Evolutionary conservation across 169 alveolate genomes (phyloP), one percentile per base, ranked within the genome.

Genomic region (Plasmodium vivax): DNA sequence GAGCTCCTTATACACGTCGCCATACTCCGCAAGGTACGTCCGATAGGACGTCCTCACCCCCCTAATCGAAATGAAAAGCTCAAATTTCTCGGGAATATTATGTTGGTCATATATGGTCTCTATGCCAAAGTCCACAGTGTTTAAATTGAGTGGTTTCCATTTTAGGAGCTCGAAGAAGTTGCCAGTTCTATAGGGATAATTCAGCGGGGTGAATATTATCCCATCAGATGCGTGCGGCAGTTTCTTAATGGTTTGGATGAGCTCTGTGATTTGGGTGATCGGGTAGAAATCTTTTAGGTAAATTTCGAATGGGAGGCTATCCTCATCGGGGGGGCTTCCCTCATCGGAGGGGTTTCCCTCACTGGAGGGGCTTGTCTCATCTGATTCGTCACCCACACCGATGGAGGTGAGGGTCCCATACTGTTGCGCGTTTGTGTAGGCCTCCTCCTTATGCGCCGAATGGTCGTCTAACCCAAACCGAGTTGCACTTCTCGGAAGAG

Each of bases 71-170:
- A 95, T 96, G 16, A 93, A 96, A 16, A 96, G 85, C 80, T 96
- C 96, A 54, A 94, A 96, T 36, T 93, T 74, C 47, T 96, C 68
- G 2, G 98, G 98, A 5, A 85, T 34, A 85, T 94, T 92, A 16
- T 79, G 51, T 23, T 92, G 83, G 72, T 96, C 97, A 84, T 95
- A 96, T 34, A 96, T 36, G n/a, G 96, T 96, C 56, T 96, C 98
- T 1, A 97, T 95, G 8, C 97, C 93, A 85, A 98, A 98, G 83
- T 98, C 99, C 1, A 98, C 98, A 2, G 99, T 97, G 75, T 99
- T 99, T 82, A 98, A 96, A 56, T 98, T 98, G 34, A 99, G 98
- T 1, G 99, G 99, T 87, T 99, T 99, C 99, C 99, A 99, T 95
- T 99, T 99, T 36, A 99, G 95, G 16, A 99, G 97, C 71, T 98